A percentile compares a stretch with the other conserved stretches of the same genome.
Conservation (phyloP, 495 filamentous ascomycete genomes). For the Penicillium atrosanguineum region DNA sequence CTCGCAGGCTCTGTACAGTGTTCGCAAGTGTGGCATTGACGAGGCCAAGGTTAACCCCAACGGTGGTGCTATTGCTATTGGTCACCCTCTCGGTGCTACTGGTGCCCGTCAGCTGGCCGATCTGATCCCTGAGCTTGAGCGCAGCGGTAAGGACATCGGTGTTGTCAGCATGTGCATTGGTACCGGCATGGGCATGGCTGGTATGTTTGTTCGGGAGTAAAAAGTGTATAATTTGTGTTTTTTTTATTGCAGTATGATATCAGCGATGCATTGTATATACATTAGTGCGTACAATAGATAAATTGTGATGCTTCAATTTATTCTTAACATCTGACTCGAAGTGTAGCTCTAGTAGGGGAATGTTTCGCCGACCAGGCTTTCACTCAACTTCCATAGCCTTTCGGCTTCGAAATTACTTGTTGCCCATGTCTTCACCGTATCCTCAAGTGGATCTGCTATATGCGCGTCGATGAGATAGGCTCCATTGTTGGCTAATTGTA, state of each 20-base stretch:
- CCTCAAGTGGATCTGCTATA: slow-evolving; percentile 31
- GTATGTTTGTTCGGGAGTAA: slow-evolving; percentile 80
- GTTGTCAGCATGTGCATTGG: slow-evolving; percentile 88
- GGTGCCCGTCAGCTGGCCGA: slow-evolving; percentile 80
- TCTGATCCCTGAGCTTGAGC: slow-evolving; percentile 64
- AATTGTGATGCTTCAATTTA: not conserved
- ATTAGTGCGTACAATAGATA: slow-evolving; percentile 17
- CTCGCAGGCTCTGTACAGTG: slow-evolving; percentile 79
- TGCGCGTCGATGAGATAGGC: slow-evolving; percentile 38
- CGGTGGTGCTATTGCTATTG: slow-evolving; percentile 89
- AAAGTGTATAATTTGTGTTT: slow-evolving; percentile 5
- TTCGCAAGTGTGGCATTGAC: slow-evolving; percentile 68
- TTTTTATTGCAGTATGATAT: slow-evolving; percentile 24
- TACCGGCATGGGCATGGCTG: slow-evolving; percentile 90
- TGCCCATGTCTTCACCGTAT: slow-evolving; percentile 33
- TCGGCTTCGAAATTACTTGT: slow-evolving; percentile 41
- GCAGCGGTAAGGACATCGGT: slow-evolving; percentile 63
- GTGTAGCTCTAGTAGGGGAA: slow-evolving; percentile 20
- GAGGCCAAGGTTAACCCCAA: slow-evolving; percentile 79
- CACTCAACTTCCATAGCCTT: slow-evolving; percentile 41
- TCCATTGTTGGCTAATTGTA: slow-evolving; percentile 28
- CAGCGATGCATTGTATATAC: slow-evolving; percentile 33
- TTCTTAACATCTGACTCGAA: not conserved
- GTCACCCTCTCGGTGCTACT: slow-evolving; percentile 90
- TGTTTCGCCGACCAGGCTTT: slow-evolving; percentile 35